These are phyloP conservation scores for Xylaria arbuscula DNA, from an alignment of 2,329 filamentous ascomycete species.

Conservation along the genomic window DNA sequence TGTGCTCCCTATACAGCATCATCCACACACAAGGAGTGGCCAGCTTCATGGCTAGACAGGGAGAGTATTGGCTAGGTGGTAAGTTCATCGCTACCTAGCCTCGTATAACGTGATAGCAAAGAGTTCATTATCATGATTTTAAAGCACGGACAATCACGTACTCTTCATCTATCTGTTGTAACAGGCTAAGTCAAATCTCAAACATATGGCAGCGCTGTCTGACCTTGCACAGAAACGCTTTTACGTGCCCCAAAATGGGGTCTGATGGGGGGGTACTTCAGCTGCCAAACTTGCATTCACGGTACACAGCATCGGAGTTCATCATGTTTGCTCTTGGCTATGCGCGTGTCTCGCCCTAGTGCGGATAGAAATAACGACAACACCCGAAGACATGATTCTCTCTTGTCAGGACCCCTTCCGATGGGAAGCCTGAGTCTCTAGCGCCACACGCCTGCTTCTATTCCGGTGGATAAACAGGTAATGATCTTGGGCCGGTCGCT, in stretches of 20 bases:
- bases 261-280: conserved; percentile 22
- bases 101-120: conserved; percentile 15
- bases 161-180: conserved; percentile 16
- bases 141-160: conserved; percentile 21
- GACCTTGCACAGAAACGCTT: conserved; percentile 19
- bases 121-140: neutral
- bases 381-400: conserved; percentile 18
- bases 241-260: conserved; percentile 22
- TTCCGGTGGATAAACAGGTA: neutral
- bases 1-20: neutral
- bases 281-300: conserved; percentile 49
- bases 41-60: neutral
- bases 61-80: conserved; percentile 12
- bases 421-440: conserved; percentile 8
- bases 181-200: conserved; percentile 11
- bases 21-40: neutral
- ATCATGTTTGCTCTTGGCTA: conserved; percentile 42
- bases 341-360: conserved; percentile 35
- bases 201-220: conserved; percentile 17
- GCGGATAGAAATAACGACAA: conserved; percentile 17
- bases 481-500: conserved; percentile 18
- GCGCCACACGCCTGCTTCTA: neutral
- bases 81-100: conserved; percentile 8
- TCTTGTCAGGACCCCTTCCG: conserved; percentile 13
- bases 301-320: conserved; percentile 45